Evolutionary conservation across 352 stramenopile genomes (phyloP).

Genomic region (Pythium biforme): DNA sequence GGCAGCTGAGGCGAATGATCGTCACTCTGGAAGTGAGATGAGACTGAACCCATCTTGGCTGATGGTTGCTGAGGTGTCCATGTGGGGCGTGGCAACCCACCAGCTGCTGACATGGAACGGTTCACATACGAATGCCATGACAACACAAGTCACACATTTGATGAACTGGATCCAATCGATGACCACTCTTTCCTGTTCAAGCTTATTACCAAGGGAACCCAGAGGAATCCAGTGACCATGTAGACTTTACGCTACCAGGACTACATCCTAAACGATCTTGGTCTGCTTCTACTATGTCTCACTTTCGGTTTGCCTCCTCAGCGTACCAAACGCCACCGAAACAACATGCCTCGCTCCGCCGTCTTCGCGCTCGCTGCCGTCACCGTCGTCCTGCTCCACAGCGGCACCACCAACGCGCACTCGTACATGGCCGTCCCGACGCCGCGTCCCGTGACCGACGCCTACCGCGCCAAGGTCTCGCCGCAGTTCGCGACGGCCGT

Average conservation of each 20-base stretch:
- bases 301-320: background rate
- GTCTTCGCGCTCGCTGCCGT: background rate
- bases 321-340: background rate
- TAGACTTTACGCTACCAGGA: background rate
- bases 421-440: slow-evolving; percentile 12
- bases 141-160: background rate
- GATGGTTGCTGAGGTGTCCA: background rate
- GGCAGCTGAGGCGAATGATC: too few relatives aligned
- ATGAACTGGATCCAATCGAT: background rate
- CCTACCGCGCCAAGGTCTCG: slow-evolving; percentile 11
- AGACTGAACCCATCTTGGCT: too few relatives aligned
- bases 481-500: background rate
- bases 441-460: slow-evolving; percentile 8
- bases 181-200: background rate
- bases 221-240: too few relatives aligned
- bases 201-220: background rate
- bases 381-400: background rate
- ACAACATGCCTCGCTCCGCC: background rate
- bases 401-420: background rate
- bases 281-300: background rate
- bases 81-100: background rate
- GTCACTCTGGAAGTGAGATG: too few relatives aligned
- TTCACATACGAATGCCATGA: background rate
- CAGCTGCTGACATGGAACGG: background rate
- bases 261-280: background rate